Base-by-base conservation (phyloP, 768 basidiomycete genomes). In the Kwoniella sp. region DNA sequence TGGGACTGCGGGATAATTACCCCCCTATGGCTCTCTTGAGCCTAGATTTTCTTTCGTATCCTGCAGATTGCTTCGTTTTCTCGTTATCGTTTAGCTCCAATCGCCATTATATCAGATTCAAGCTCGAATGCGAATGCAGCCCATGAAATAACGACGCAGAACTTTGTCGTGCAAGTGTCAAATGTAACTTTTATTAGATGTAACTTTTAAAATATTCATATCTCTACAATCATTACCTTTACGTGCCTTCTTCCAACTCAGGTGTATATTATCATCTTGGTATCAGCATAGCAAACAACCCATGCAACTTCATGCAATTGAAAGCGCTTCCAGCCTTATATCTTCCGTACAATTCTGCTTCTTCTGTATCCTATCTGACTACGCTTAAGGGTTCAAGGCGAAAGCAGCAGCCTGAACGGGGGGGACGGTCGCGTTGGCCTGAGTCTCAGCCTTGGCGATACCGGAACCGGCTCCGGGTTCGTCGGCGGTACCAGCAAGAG, bases 21-120 rank as follows among this genome's bases (percentile, higher is more conserved):
- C 13, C 48, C 48, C 15, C 48, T 51, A 74, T 79, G 76, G 74
- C 78, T 72, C 68, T 64, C 25, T 2, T 13, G 54, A 67, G 78
- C 78, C 78, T 79, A 79, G 78, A 78, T 78, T 72, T 72, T 65
- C 69, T 56, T 48, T 51, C 44, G 13, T n/a, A n/a, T n/a, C n/a
- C n/a, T n/a, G n/a, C n/a, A n/a, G n/a, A n/a, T n/a, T 33, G 33
- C 33, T 5, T 33, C 5, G 5, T 13, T 33, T 5, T 33, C 13
- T 33, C 33, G 33, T 33, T 13, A 33, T 13, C 13, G 33, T 33
- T 33, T 5, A 13, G 13, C 33, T 6, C 33, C 33, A 6, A 5
- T 33, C 33, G 33, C 5, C 13, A 33, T 33, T 6, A 6, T 33
- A 13, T 33, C 33, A 13, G 33, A 6, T 33, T 33, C n/a, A n/a